Evolutionary conservation across 768 basidiomycete genomes (phyloP).

Genomic region (Kwoniella mangroviensis): DNA sequence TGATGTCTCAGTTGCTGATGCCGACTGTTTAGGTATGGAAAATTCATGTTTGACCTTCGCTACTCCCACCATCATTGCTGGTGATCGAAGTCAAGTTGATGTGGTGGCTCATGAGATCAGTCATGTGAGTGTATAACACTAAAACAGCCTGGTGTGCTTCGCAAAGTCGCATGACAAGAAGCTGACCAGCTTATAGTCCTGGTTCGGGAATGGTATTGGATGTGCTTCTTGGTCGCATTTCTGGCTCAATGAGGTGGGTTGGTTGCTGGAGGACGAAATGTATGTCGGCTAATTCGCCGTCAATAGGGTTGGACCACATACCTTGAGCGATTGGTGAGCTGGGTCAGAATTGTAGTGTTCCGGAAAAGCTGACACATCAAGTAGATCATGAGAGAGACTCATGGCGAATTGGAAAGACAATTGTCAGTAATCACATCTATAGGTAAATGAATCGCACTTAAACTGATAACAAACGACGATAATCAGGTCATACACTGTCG

Average conservation of each 20-base stretch:
- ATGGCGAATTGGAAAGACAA: slow-evolving; percentile 75
- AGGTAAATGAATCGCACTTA: background rate
- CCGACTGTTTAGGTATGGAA: slow-evolving; percentile 63
- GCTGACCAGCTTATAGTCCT: slow-evolving; percentile 66
- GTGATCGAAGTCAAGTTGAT: slow-evolving; percentile 83
- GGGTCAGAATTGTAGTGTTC: background rate
- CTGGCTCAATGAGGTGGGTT: slow-evolving; percentile 58
- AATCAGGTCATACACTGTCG: slow-evolving; percentile 46
- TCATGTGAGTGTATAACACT: slow-evolving; percentile 33
- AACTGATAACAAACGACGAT: slow-evolving; percentile 1
- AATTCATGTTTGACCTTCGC: slow-evolving; percentile 86
- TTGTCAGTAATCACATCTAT: slow-evolving; percentile 59
- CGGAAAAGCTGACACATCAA: slow-evolving; percentile 8
- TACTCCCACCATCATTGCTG: slow-evolving; percentile 85
- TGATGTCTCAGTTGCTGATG: background rate
- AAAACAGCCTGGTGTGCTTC: background rate
- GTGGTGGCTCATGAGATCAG: slow-evolving; percentile 80
- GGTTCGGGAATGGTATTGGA: slow-evolving; percentile 77
- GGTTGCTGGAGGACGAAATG: background rate
- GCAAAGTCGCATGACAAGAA: background rate
- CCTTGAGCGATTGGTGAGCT: slow-evolving; percentile 70
- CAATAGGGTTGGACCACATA: slow-evolving; percentile 85
- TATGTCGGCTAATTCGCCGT: slow-evolving; percentile 6
- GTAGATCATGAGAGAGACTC: slow-evolving; percentile 67
- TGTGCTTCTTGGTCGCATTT: slow-evolving; percentile 59